A percentile compares a stretch with the other conserved stretches of the same genome.
phyloP scores from a whole-genome alignment of 768 basidiomycete species.

The Amanita jacksonii region DNA sequence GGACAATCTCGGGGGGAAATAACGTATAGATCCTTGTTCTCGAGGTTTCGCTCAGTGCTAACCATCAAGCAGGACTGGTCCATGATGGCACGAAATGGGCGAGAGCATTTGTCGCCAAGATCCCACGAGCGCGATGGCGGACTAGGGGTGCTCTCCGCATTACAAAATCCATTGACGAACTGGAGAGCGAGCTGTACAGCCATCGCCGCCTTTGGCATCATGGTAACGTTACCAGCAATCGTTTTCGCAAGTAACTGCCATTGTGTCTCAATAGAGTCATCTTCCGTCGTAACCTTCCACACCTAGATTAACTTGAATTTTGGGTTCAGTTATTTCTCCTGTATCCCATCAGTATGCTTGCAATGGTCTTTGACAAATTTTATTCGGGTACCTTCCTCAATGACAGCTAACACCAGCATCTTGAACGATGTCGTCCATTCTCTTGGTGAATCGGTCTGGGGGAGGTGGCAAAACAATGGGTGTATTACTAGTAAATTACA shows the following conservation, averaged over 20 bases:
- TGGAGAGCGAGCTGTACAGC: not conserved
- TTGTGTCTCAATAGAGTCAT: not conserved
- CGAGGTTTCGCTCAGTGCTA: not conserved
- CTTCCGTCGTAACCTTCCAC: not conserved
- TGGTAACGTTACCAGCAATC: not conserved
- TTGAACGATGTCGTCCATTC: no score
- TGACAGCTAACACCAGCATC: not conserved
- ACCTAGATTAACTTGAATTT: no score
- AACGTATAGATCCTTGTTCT: not conserved
- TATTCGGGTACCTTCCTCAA: no score
- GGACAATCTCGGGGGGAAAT: not conserved
- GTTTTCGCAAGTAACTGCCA: conserved; percentile 2
- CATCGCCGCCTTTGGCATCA: not conserved
- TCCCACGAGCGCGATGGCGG: not conserved
- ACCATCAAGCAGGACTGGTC: not conserved
- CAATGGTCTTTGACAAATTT: no score
- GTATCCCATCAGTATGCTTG: no score
- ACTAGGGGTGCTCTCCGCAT: not conserved
- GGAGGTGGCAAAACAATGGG: no score
- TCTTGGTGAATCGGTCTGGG: no score
- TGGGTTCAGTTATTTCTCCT: no score
- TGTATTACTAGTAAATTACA: no score
- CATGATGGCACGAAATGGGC: not conserved
- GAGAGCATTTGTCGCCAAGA: not conserved
- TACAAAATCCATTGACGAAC: not conserved